A percentile compares a stretch with the other conserved stretches of the same genome.
phyloP scores from a whole-genome alignment of 2,329 filamentous ascomycete species.

The Curvularia spicifera region DNA sequence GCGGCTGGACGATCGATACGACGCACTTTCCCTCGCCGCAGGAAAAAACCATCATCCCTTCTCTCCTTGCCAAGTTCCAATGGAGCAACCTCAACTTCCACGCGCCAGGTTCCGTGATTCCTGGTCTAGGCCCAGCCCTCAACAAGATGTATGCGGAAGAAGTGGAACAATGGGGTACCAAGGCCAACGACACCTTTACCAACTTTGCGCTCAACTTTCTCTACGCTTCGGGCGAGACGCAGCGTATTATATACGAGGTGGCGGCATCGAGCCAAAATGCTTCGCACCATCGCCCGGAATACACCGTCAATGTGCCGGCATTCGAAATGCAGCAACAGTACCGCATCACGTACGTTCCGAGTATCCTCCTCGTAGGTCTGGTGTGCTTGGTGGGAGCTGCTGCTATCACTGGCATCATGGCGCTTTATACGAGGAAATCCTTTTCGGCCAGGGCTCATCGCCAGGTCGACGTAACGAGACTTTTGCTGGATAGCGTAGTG shows the following conservation, averaged over 20 bases:
- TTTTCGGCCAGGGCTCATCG: background rate
- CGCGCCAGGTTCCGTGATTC: slow-evolving; percentile 1
- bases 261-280: slow-evolving; percentile 3
- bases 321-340: slow-evolving; percentile 9
- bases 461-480: slow-evolving; percentile 1
- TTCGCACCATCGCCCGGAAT: slow-evolving; percentile 3
- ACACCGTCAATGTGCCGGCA: slow-evolving; percentile 10
- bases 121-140: slow-evolving; percentile 8
- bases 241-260: slow-evolving; percentile 25
- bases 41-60: slow-evolving; percentile 5
- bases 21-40: background rate
- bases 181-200: slow-evolving; percentile 3
- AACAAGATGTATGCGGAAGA: background rate
- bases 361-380: slow-evolving; percentile 15
- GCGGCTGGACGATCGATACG: background rate
- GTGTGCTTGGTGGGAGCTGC: background rate
- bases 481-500: slow-evolving; percentile 5
- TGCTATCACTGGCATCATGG: background rate
- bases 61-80: slow-evolving; percentile 2
- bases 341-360: slow-evolving; percentile 26
- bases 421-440: background rate
- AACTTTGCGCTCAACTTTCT: slow-evolving; percentile 17
- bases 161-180: background rate
- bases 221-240: slow-evolving; percentile 21
- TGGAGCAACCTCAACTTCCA: slow-evolving; percentile 12